These are phyloP conservation scores for Penicillium sumatraense DNA, from an alignment of 2,329 filamentous ascomycete species.

Conservation along the genomic window DNA sequence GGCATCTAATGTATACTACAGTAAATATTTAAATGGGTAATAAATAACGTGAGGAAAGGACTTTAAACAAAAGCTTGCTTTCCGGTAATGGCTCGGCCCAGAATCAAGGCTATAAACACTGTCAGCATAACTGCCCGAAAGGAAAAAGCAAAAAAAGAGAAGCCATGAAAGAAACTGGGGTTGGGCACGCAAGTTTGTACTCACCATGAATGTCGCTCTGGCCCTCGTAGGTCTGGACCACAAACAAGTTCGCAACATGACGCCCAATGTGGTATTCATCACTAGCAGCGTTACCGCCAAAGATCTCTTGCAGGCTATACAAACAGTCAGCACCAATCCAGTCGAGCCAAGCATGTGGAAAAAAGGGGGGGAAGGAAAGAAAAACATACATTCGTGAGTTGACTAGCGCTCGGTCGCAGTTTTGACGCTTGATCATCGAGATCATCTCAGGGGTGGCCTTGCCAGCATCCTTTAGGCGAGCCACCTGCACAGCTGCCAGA, in stretches of 20 bases:
- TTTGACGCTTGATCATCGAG: constrained; percentile 93
- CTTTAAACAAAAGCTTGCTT: constrained; percentile 76
- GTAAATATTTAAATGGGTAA: too few species aligned
- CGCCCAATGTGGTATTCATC: constrained; percentile 96
- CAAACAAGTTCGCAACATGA: constrained; percentile 94
- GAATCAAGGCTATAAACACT: constrained; percentile 61
- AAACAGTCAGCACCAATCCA: neutral
- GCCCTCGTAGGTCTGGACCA: constrained; percentile 97
- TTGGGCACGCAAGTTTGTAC: constrained; percentile 41
- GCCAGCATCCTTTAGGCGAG: constrained; percentile 88
- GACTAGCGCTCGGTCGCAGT: constrained; percentile 85
- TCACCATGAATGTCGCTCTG: constrained; percentile 96
- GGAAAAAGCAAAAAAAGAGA: constrained; percentile 32
- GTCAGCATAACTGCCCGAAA: constrained; percentile 4
- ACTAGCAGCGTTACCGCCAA: constrained; percentile 96
- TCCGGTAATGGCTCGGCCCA: constrained; percentile 72
- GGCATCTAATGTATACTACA: constrained; percentile 3
- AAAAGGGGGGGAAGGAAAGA: neutral
- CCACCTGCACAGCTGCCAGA: constrained; percentile 88
- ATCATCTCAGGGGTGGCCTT: constrained; percentile 95
- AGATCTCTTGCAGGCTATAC: constrained; percentile 83
- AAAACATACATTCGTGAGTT: constrained; percentile 69
- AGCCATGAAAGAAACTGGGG: constrained; percentile 41
- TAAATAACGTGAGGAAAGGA: neutral
- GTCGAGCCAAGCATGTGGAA: neutral